These are phyloP conservation scores for Ogataea methanolica DNA, from an alignment of 805 yeast species.

Conservation along the genomic window DNA sequence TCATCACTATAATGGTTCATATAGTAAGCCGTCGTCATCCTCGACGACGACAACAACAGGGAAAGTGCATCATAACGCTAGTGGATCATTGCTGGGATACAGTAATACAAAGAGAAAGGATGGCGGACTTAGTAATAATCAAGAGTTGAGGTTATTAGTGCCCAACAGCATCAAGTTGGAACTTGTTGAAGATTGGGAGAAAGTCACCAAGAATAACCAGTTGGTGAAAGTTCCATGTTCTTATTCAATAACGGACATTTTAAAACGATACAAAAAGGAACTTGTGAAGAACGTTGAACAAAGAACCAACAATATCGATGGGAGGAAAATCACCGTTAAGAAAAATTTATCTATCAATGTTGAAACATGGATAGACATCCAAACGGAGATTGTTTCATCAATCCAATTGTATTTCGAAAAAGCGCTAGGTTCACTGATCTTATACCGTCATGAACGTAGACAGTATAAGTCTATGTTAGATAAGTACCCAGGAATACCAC, in stretches of 20 bases:
- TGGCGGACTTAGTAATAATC: too few relatives aligned
- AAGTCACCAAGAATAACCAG: slow-evolving; percentile 73
- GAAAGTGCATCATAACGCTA: too few relatives aligned
- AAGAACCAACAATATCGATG: too few relatives aligned
- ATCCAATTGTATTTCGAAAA: slow-evolving; percentile 69
- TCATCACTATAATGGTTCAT: too few relatives aligned
- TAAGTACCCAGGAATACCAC: slow-evolving; percentile 9
- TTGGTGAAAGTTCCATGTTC: slow-evolving; percentile 60
- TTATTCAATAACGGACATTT: slow-evolving; percentile 47
- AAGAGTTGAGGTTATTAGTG: slow-evolving; percentile 51
- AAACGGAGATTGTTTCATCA: slow-evolving; percentile 69
- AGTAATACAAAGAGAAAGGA: too few relatives aligned
- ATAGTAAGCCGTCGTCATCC: too few relatives aligned
- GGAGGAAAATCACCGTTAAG: too few relatives aligned
- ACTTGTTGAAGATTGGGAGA: slow-evolving; percentile 92
- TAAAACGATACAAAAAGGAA: slow-evolving; percentile 41
- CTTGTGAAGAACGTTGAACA: background rate
- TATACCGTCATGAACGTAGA: slow-evolving; percentile 73
- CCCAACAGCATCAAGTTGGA: slow-evolving; percentile 65
- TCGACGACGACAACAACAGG: too few relatives aligned
- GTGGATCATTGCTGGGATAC: too few relatives aligned
- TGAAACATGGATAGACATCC: slow-evolving; percentile 39
- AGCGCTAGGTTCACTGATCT: slow-evolving; percentile 59
- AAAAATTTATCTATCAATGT: too few relatives aligned
- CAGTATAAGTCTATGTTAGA: slow-evolving; percentile 56